These are phyloP conservation scores for Cerrena zonata DNA, from an alignment of 1,284 basidiomycete genomes.

Conservation along the genomic window DNA sequence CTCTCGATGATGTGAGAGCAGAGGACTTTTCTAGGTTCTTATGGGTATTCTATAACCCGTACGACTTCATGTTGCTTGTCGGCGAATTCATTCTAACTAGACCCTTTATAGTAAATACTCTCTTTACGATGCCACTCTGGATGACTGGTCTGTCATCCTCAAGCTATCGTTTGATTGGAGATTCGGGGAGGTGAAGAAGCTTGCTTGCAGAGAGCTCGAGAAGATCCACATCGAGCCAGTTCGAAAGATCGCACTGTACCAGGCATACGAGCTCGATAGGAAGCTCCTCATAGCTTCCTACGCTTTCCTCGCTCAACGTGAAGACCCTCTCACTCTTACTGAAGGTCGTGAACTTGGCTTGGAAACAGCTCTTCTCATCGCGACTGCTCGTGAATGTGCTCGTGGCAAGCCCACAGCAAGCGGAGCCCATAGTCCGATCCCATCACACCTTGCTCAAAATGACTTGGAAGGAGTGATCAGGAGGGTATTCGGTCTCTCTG, in stretches of 20 bases:
- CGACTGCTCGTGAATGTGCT: conserved; percentile 50
- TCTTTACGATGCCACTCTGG: conserved; percentile 46
- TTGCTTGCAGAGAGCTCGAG: conserved; percentile 59
- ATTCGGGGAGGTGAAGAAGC: conserved; percentile 53
- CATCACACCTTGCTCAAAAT: conserved; percentile 31
- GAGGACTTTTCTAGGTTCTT: conserved; percentile 53
- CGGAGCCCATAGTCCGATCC: conserved; percentile 35
- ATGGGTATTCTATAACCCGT: conserved; percentile 72
- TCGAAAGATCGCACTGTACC: conserved; percentile 53
- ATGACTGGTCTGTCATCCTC: conserved; percentile 57
- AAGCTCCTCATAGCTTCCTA: conserved; percentile 53
- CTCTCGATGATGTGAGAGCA: conserved; percentile 42
- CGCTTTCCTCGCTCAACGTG: conserved; percentile 48
- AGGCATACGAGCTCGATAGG: conserved; percentile 46
- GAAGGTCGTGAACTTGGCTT: conserved; percentile 57
- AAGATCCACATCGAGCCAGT: conserved; percentile 53
- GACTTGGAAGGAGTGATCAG: conserved; percentile 32
- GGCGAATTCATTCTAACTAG: neutral
- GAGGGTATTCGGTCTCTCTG: conserved; percentile 22
- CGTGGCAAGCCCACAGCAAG: conserved; percentile 34
- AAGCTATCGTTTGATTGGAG: conserved; percentile 53
- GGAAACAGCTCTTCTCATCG: conserved; percentile 54
- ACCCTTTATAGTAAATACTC: conserved; percentile 44
- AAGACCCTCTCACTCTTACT: conserved; percentile 46
- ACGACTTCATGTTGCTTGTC: conserved; percentile 17